Base-by-base conservation (phyloP, 306 rosid species). In the Trifolium repens region DNA sequence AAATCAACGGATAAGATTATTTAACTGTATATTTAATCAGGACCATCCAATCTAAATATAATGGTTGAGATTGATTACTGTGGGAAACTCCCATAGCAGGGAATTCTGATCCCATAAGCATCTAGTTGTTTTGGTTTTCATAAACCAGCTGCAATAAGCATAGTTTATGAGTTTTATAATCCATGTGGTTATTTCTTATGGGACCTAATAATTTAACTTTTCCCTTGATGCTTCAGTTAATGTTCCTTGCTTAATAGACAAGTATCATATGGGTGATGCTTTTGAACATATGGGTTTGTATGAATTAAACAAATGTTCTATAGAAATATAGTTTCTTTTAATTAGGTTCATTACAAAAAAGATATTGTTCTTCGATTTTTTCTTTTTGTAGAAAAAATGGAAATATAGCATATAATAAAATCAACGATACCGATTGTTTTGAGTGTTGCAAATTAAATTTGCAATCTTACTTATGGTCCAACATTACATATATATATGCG, bases 221-320 rank as follows among this genome's bases (percentile, higher is more conserved):
- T 71, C 17, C 67, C 57, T 8, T 59, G 17, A 40, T 84, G 72
- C 82, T 84, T 79, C 46, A 19, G 53, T 50, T 64, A 35, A 35
- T 84, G 69, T 84, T 77, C 80, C 72, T 84, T 55, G 39, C 83
- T 69, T 44, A 26, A 30, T 73, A 73, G 34, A 73, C 71, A 71
- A 78, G 85, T 55, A 54, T 39, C 43, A 42, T 22, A 19, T 69
- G 64, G 71, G 13, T 57, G 14, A 53, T 72, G 53, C 16, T 69
- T 15, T 62, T 49, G 15, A 74, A 69, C 59, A 57, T 2, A 40
- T 26, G 44, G 53, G 24, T 73, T 68, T 82, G 59, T 43, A 52
- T 32, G 42, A 34, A 46, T 54, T 19, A 54, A 54, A 9, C 26
- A 8, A 54, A 17, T 50, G 37, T 42, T 53, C 1, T 19, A 68